These are phyloP conservation scores for Trichoderma arundinaceum DNA, from an alignment of 2,329 filamentous ascomycete species.

Conservation along the genomic window DNA sequence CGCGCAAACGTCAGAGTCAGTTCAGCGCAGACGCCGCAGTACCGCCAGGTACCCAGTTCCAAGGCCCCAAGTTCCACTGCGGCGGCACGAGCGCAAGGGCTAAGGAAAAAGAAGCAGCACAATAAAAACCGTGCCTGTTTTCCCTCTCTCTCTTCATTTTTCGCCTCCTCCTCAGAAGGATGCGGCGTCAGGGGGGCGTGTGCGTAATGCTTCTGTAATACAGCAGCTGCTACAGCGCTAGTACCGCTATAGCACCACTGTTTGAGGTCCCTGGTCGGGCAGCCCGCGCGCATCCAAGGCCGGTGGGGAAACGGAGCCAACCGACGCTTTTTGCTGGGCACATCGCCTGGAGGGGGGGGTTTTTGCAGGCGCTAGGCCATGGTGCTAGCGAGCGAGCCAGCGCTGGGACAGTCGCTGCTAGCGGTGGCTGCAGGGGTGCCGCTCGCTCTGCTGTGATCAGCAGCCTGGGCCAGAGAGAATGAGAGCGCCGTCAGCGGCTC, in stretches of 20 bases:
- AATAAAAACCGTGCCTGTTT: constrained; percentile 4
- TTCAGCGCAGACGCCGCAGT: background rate
- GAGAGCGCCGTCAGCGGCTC: no score
- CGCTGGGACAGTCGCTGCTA: no score
- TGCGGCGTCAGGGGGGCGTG: background rate
- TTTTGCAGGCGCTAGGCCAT: no score
- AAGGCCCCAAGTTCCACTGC: background rate
- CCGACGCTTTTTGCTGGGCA: background rate
- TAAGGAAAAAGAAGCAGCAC: background rate
- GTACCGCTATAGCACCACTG: no score
- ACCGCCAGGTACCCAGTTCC: background rate
- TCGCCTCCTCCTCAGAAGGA: background rate
- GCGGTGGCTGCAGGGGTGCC: no score
- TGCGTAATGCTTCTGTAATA: background rate
- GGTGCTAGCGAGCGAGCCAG: no score
- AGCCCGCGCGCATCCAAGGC: constrained; percentile 2
- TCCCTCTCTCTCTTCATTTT: background rate
- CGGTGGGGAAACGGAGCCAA: background rate
- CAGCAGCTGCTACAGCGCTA: no score
- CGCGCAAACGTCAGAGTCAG: constrained; percentile 13
- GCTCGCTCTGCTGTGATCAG: no score
- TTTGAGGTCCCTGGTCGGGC: background rate
- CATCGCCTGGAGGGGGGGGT: background rate
- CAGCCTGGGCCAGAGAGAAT: no score
- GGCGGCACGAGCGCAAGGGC: constrained; percentile 13